phyloP scores from a whole-genome alignment of 306 rosid genomes.

The Prinsepia uniflora region DNA sequence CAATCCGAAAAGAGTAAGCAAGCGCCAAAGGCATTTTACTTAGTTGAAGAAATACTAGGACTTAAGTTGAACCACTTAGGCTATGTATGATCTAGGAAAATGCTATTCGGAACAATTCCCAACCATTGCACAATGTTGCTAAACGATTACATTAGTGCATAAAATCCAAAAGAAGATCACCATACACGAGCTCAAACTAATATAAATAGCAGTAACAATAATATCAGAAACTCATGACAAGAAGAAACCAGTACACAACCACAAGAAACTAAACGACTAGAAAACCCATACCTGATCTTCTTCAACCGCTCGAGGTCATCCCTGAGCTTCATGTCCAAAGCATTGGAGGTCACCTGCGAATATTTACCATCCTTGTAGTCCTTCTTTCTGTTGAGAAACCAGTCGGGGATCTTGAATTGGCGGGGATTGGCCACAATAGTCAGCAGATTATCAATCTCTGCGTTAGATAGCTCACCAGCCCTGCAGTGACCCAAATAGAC shows the following conservation, averaged over 20 bases:
- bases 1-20: background rate
- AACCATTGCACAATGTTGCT: background rate
- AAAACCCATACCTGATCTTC: slow-evolving; percentile 61
- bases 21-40: background rate
- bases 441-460: slow-evolving; percentile 65
- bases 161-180: background rate
- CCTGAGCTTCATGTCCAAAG: slow-evolving; percentile 80
- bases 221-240: no score
- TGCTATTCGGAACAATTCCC: no score
- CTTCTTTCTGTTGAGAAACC: slow-evolving; percentile 78
- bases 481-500: slow-evolving; percentile 24
- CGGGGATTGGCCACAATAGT: slow-evolving; percentile 56
- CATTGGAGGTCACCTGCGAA: slow-evolving; percentile 70
- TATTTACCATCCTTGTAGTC: slow-evolving; percentile 73
- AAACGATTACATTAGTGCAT: background rate
- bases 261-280: background rate
- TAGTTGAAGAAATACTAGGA: background rate
- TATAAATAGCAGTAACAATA: background rate
- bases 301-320: slow-evolving; percentile 86
- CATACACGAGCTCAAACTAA: background rate
- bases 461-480: slow-evolving; percentile 63
- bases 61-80: background rate
- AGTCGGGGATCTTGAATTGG: slow-evolving; percentile 72
- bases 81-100: background rate
- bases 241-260: no score